Conservation (phyloP, 192 early-diverging fungal genomes). For the Phycomyces nitens region DNA sequence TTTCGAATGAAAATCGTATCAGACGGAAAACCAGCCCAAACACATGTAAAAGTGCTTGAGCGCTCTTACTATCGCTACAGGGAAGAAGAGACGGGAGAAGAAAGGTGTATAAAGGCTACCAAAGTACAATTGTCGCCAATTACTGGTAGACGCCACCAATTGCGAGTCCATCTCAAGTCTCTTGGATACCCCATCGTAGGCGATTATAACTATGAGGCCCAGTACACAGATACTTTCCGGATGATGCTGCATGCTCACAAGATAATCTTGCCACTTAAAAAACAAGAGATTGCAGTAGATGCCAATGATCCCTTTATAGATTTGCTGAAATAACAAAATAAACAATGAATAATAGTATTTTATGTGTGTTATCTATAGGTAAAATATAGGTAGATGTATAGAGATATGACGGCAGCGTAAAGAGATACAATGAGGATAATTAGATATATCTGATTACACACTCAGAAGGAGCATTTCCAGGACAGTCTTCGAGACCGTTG, state of each 20-base stretch:
- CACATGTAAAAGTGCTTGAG: conserved; percentile 26
- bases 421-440: background rate
- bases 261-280: conserved; percentile 24
- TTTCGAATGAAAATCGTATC: conserved; percentile 34
- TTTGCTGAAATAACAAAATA: background rate
- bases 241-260: conserved; percentile 45
- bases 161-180: conserved; percentile 35
- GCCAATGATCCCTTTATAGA: conserved; percentile 4
- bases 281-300: background rate
- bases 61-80: conserved; percentile 25
- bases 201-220: conserved; percentile 39
- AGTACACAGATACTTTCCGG: conserved; percentile 37
- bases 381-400: background rate
- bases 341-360: background rate
- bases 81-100: conserved; percentile 11
- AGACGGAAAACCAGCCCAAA: conserved; percentile 30
- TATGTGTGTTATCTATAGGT: background rate
- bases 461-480: conserved; percentile 27
- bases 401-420: background rate
- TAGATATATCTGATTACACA: conserved; percentile 24
- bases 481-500: conserved; percentile 48
- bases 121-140: conserved; percentile 28
- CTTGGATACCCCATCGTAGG: conserved; percentile 40
- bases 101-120: conserved; percentile 13
- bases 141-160: conserved; percentile 38